Percentiles rank a stretch among this genome's conserved stretches.
Evolutionary conservation across 78 protist genomes (phyloP).

Genomic region (Guillardia theta): DNA sequence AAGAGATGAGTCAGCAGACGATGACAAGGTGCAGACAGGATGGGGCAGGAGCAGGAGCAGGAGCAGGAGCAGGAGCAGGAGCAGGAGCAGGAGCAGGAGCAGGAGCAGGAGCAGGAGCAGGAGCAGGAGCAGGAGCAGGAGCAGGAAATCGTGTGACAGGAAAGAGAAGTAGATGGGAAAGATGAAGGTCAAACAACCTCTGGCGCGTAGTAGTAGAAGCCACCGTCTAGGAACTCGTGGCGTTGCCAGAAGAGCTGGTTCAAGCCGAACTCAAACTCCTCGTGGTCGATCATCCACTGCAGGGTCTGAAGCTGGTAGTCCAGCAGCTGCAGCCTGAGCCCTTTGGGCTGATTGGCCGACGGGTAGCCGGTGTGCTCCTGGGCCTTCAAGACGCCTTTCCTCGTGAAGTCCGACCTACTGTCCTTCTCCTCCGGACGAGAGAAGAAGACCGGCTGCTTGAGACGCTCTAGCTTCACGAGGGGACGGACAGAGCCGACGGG

Average conservation of each 20-base stretch:
- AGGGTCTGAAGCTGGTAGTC: background rate
- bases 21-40: too few species aligned
- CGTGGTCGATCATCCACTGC: background rate
- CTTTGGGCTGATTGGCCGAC: background rate
- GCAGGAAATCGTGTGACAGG: too few species aligned
- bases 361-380: slow-evolving; percentile 28
- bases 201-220: background rate
- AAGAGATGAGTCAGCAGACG: too few species aligned
- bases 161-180: background rate
- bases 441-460: too few species aligned
- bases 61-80: too few species aligned
- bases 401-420: background rate
- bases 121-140: too few species aligned
- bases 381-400: background rate
- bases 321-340: background rate
- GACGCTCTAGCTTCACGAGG: too few species aligned
- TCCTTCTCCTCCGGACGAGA: too few species aligned
- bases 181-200: background rate
- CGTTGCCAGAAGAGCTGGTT: background rate
- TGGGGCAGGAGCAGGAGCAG: too few species aligned
- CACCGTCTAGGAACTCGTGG: background rate
- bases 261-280: background rate
- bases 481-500: background rate
- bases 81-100: too few species aligned
- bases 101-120: too few species aligned